These are phyloP conservation scores for Alternaria rosae DNA, from an alignment of 2,329 filamentous ascomycete genomes.

Conservation along the genomic window DNA sequence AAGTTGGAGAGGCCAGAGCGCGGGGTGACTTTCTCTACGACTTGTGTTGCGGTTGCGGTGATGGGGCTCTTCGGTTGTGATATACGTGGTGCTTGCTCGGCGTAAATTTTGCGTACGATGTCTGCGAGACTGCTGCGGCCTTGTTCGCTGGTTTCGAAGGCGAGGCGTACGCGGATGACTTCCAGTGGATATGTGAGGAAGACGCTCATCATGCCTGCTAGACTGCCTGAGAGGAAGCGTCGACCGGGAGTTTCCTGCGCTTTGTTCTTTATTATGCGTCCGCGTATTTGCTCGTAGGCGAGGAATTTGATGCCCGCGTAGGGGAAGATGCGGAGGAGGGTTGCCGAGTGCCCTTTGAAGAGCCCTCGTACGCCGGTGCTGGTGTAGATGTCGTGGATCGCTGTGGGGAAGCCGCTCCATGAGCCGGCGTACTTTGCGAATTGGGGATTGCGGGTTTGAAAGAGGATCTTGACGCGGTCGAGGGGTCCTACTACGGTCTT, in stretches of 20 bases:
- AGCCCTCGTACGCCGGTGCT: conserved; percentile 78
- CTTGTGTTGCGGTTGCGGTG: conserved; percentile 50
- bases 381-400: conserved; percentile 82
- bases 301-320: conserved; percentile 98
- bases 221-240: conserved; percentile 74
- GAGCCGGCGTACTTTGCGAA: conserved; percentile 92
- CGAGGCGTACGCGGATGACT: conserved; percentile 87
- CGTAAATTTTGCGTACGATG: conserved; percentile 87
- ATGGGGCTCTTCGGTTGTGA: conserved; percentile 42
- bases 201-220: conserved; percentile 87
- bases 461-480: conserved; percentile 97
- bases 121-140: conserved; percentile 73
- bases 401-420: conserved; percentile 82
- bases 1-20: conserved; percentile 83
- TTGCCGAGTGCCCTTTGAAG: conserved; percentile 94
- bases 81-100: conserved; percentile 65
- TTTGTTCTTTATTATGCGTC: conserved; percentile 73
- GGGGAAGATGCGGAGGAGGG: conserved; percentile 91
- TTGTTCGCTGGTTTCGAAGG: conserved; percentile 87
- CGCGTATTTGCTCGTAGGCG: conserved; percentile 94
- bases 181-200: conserved; percentile 97
- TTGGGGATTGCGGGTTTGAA: conserved; percentile 92
- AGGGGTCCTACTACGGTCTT: conserved; percentile 96
- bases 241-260: conserved; percentile 82
- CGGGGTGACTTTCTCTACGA: conserved; percentile 64